phyloP scores from a whole-genome alignment of 2,329 filamentous ascomycete genomes.

The Incumbomyces lentus region DNA sequence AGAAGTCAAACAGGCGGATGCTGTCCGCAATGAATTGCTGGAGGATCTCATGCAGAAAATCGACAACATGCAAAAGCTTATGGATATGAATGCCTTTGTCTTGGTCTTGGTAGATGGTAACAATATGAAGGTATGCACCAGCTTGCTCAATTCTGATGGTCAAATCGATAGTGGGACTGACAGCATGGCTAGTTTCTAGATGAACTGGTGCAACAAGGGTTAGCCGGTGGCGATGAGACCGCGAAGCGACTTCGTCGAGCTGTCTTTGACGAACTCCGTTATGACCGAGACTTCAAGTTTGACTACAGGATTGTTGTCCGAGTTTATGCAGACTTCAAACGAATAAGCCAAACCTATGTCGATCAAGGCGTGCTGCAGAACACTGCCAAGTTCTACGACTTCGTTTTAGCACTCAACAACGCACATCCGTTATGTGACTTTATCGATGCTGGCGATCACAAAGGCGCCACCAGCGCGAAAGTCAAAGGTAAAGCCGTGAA shows the following conservation, averaged over 20 bases:
- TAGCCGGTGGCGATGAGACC: slow-evolving; percentile 10
- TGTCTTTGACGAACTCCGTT: slow-evolving; percentile 10
- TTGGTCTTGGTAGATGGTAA: slow-evolving; percentile 25
- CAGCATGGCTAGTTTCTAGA: slow-evolving; percentile 9
- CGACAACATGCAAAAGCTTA: slow-evolving; percentile 7
- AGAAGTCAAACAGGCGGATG: slow-evolving; percentile 2
- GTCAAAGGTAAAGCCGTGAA: slow-evolving; percentile 26
- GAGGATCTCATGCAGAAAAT: slow-evolving; percentile 5
- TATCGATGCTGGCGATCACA: slow-evolving; percentile 34
- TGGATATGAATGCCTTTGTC: slow-evolving; percentile 12
- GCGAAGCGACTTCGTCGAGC: slow-evolving; percentile 10
- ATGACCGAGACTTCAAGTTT: slow-evolving; percentile 12
- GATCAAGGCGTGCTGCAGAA: slow-evolving; percentile 22
- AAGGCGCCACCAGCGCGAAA: slow-evolving; percentile 35
- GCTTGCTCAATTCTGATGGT: not conserved
- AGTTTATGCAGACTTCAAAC: slow-evolving; percentile 31
- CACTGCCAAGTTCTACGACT: slow-evolving; percentile 23
- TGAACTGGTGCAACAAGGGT: slow-evolving; percentile 8
- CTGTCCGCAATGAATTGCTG: not conserved
- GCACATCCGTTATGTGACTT: slow-evolving; percentile 29
- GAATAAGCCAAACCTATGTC: slow-evolving; percentile 28
- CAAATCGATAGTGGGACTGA: not conserved
- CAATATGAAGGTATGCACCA: slow-evolving; percentile 25
- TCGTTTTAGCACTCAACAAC: slow-evolving; percentile 36
- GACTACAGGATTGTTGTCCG: slow-evolving; percentile 26